phyloP scores from a whole-genome alignment of 345 rosid genomes.

The Lepidium africanum region DNA sequence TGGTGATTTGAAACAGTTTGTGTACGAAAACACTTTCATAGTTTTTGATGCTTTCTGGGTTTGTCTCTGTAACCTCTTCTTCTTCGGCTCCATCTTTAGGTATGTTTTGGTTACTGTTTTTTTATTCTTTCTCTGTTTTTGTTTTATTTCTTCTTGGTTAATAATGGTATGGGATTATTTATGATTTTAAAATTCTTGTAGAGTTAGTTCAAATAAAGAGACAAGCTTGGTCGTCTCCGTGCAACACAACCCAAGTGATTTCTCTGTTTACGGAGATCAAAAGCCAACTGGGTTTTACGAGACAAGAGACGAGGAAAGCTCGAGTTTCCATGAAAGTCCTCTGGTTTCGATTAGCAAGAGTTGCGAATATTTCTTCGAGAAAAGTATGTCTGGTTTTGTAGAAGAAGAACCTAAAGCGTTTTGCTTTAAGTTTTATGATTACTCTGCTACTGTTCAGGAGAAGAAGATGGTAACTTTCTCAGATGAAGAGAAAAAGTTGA shows the following conservation, averaged over 20 bases:
- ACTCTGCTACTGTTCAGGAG: not conserved
- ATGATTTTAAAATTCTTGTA: not conserved
- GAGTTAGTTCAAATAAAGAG: constrained; percentile 17
- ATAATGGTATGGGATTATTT: not conserved
- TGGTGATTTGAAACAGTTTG: constrained; percentile 22
- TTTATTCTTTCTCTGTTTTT: not conserved
- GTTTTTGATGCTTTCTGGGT: constrained; percentile 35
- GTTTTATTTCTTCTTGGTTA: not conserved
- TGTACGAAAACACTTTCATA: constrained; percentile 32
- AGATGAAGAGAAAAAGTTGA: not conserved
- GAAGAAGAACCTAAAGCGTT: constrained; percentile 44
- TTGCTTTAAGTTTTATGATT: constrained; percentile 38
- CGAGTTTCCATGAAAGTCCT: constrained; percentile 8
- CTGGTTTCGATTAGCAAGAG: constrained; percentile 22
- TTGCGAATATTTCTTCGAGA: constrained; percentile 34
- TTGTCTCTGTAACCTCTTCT: constrained; percentile 40
- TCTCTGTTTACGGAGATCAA: constrained; percentile 6
- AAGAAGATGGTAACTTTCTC: constrained; percentile 9
- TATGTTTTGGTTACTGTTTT: not conserved
- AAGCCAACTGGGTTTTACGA: not conserved
- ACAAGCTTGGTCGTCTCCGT: constrained; percentile 11
- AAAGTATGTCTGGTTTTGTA: constrained; percentile 36
- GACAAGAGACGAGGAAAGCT: constrained; percentile 1
- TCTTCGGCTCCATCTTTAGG: constrained; percentile 39
- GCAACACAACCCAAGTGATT: not conserved